Evolutionary conservation across 2,329 filamentous ascomycete genomes (phyloP).

Genomic region (Venturiaceae sp.): DNA sequence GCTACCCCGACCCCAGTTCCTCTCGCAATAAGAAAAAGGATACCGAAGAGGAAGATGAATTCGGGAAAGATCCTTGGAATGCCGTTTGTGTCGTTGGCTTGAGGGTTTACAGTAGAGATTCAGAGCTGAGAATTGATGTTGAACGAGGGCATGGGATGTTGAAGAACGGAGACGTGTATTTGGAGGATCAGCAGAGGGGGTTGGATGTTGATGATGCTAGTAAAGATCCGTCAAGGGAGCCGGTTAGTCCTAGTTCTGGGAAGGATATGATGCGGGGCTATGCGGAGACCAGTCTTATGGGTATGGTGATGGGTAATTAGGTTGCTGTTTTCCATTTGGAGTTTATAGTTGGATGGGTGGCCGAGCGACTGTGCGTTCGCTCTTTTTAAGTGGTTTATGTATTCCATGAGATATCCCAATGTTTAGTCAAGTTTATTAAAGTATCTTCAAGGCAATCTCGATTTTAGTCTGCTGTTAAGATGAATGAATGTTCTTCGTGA

Average conservation of each 20-base stretch:
- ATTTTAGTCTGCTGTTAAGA: no score
- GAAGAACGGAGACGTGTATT: conserved; percentile 17
- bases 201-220: conserved; percentile 30
- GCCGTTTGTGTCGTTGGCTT: conserved; percentile 51
- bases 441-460: no score
- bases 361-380: no score
- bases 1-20: not conserved
- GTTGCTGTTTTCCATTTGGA: no score
- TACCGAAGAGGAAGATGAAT: conserved; percentile 28
- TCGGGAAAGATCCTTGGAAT: conserved; percentile 47
- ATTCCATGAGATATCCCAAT: no score
- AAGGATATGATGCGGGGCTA: not conserved
- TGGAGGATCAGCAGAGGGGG: conserved; percentile 17
- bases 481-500: no score
- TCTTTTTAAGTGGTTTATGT: no score
- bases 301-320: not conserved
- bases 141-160: conserved; percentile 13
- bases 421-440: no score
- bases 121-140: conserved; percentile 41
- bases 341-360: no score
- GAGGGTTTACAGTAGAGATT: conserved; percentile 46
- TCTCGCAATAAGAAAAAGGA: conserved; percentile 8
- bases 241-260: conserved; percentile 1
- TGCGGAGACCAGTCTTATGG: not conserved
- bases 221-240: conserved; percentile 17